Evolutionary conservation across 352 stramenopile species (phyloP).

Genomic region (Pythium utonaiense): DNA sequence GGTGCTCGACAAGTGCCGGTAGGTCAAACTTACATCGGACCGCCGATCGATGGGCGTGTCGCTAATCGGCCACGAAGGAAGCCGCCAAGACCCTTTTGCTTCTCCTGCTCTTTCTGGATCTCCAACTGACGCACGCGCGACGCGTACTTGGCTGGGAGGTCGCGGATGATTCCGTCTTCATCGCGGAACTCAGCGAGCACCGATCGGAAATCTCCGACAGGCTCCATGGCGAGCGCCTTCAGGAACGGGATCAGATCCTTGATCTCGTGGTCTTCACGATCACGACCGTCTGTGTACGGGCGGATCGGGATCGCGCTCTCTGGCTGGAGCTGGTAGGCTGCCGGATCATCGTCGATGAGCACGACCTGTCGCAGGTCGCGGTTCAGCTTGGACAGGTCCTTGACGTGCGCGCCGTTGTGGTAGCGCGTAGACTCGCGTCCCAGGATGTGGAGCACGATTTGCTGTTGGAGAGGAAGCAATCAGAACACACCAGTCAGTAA

Average conservation of each 20-base stretch:
- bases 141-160: constrained; percentile 74
- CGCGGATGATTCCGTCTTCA: constrained; percentile 73
- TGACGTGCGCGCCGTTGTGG: constrained; percentile 79
- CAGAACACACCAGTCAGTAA: background rate
- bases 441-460: constrained; percentile 79
- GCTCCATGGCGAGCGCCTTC: constrained; percentile 74
- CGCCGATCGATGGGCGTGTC: constrained; percentile 39
- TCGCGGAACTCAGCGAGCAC: constrained; percentile 81
- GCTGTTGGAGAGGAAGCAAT: constrained; percentile 19
- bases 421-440: constrained; percentile 80
- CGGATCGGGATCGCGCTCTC: constrained; percentile 81
- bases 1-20: background rate
- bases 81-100: constrained; percentile 79
- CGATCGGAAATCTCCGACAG: constrained; percentile 68
- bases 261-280: constrained; percentile 76
- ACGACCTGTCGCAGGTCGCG: constrained; percentile 78
- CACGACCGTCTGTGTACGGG: constrained; percentile 75
- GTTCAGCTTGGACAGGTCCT: constrained; percentile 80
- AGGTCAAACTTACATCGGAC: constrained; percentile 15
- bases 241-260: constrained; percentile 85
- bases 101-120: constrained; percentile 76
- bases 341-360: constrained; percentile 80
- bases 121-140: constrained; percentile 74
- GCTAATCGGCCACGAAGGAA: constrained; percentile 77
- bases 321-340: constrained; percentile 77